Conservation (phyloP, 805 yeast genomes). For the Ogataea parapolymorpha region DNA sequence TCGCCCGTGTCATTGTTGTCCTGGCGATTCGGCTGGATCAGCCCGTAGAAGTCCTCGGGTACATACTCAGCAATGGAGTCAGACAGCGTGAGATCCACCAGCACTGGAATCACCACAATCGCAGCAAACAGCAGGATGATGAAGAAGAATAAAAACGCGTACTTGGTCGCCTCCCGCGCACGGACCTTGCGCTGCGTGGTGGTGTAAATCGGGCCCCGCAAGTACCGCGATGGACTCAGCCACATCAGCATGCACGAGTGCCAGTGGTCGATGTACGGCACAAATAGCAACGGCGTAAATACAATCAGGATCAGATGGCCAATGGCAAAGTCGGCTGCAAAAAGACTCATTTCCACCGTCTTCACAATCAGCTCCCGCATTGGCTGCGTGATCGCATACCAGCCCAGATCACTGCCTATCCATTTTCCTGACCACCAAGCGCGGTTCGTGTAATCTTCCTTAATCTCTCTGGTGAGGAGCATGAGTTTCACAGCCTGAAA, state of each 20-base stretch:
- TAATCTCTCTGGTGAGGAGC: constrained; percentile 40
- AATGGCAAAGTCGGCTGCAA: constrained; percentile 46
- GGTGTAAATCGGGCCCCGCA: constrained; percentile 39
- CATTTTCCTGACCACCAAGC: constrained; percentile 59
- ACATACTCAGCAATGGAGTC: constrained; percentile 16
- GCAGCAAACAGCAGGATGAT: constrained; percentile 38
- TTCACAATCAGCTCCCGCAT: constrained; percentile 46
- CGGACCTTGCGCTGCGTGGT: constrained; percentile 38
- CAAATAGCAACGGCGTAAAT: constrained; percentile 38
- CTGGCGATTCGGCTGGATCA: constrained; percentile 59
- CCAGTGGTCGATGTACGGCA: constrained; percentile 47
- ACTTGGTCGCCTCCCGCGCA: constrained; percentile 40
- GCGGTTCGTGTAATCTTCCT: constrained; percentile 38
- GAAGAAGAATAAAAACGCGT: constrained; percentile 44
- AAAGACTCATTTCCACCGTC: constrained; percentile 41
- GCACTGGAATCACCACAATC: constrained; percentile 47
- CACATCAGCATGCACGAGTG: constrained; percentile 50
- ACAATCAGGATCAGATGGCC: constrained; percentile 41
- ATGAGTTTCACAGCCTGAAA: constrained; percentile 33
- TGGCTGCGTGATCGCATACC: constrained; percentile 40
- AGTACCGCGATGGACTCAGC: constrained; percentile 39
- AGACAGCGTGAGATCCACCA: constrained; percentile 27
- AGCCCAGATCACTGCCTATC: constrained; percentile 39
- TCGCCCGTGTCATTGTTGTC: constrained; percentile 66
- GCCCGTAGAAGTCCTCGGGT: constrained; percentile 30